Evolutionary conservation across 495 filamentous ascomycete species (phyloP).

Genomic region (Aspergillus funiculosus): DNA sequence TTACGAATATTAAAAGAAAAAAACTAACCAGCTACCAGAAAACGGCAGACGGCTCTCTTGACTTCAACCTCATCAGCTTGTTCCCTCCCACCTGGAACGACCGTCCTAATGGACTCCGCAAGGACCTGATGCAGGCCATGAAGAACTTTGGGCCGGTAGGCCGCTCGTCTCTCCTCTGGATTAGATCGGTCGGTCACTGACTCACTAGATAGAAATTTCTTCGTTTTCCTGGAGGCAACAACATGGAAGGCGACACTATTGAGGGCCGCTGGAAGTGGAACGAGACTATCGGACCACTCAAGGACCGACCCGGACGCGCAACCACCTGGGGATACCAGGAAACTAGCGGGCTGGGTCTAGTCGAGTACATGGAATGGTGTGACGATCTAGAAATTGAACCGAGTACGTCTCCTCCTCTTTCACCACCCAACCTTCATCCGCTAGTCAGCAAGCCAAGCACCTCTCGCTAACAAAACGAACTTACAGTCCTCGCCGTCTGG

Average conservation of each 20-base stretch:
- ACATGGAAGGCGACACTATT: constrained; percentile 31
- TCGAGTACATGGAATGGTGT: constrained; percentile 60
- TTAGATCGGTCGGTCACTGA: constrained; percentile 39
- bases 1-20: too few relatives aligned
- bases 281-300: constrained; percentile 57
- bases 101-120: constrained; percentile 52
- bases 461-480: constrained; percentile 2
- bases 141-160: constrained; percentile 7
- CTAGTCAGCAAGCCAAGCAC: neutral
- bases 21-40: constrained; percentile 31
- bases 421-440: neutral
- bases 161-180: constrained; percentile 50
- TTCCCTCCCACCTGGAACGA: constrained; percentile 56
- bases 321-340: neutral
- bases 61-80: constrained; percentile 60
- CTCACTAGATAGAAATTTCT: constrained; percentile 36
- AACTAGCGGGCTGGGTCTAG: constrained; percentile 15
- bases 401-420: constrained; percentile 17
- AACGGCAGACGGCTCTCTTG: constrained; percentile 45
- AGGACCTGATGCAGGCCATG: constrained; percentile 31
- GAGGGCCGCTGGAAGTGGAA: constrained; percentile 60
- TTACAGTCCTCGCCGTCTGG: constrained; percentile 51
- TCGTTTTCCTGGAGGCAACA: constrained; percentile 62
- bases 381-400: constrained; percentile 58
- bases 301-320: constrained; percentile 51